These are phyloP conservation scores for Melanogaster broomeanus DNA, from an alignment of 768 basidiomycete genomes.

Conservation along the genomic window DNA sequence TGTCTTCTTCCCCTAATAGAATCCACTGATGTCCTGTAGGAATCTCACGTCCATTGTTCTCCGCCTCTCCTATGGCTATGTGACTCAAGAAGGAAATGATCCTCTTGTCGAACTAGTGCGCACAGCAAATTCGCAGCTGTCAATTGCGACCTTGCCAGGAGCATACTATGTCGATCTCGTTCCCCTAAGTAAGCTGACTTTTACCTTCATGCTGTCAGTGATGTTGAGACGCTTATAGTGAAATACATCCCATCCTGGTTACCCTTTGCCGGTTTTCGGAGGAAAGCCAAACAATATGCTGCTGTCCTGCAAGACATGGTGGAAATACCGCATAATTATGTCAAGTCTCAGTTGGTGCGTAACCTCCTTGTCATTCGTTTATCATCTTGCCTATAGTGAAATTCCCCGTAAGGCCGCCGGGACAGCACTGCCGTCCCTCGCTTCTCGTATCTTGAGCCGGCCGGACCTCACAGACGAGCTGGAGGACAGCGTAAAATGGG, in stretches of 20 bases:
- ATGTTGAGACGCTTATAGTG: slow-evolving; percentile 10
- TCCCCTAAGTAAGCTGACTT: slow-evolving; percentile 11
- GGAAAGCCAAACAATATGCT: slow-evolving; percentile 8
- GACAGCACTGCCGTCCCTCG: slow-evolving; percentile 13
- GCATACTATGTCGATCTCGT: slow-evolving; percentile 17
- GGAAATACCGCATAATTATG: slow-evolving; percentile 13
- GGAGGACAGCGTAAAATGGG: slow-evolving; percentile 19
- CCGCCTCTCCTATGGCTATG: slow-evolving; percentile 41
- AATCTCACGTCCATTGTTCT: slow-evolving; percentile 29
- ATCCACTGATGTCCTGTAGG: neutral
- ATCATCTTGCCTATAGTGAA: neutral
- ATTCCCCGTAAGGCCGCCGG: slow-evolving; percentile 11
- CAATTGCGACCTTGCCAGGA: slow-evolving; percentile 4
- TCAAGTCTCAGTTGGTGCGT: slow-evolving; percentile 17
- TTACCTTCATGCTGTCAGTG: neutral
- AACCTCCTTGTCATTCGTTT: neutral
- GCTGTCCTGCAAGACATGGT: slow-evolving; percentile 1
- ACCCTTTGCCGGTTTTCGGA: slow-evolving; percentile 21
- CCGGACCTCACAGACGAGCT: slow-evolving; percentile 10
- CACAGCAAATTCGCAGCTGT: slow-evolving; percentile 25
- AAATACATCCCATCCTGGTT: slow-evolving; percentile 25
- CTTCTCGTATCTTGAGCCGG: slow-evolving; percentile 9
- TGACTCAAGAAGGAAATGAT: slow-evolving; percentile 37
- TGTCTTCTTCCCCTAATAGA: neutral
- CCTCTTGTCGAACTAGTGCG: slow-evolving; percentile 34